Percentiles rank a stretch among this genome's conserved stretches.
phyloP scores from a whole-genome alignment of 1,284 basidiomycete genomes.

The Coriolopsis trogii region DNA sequence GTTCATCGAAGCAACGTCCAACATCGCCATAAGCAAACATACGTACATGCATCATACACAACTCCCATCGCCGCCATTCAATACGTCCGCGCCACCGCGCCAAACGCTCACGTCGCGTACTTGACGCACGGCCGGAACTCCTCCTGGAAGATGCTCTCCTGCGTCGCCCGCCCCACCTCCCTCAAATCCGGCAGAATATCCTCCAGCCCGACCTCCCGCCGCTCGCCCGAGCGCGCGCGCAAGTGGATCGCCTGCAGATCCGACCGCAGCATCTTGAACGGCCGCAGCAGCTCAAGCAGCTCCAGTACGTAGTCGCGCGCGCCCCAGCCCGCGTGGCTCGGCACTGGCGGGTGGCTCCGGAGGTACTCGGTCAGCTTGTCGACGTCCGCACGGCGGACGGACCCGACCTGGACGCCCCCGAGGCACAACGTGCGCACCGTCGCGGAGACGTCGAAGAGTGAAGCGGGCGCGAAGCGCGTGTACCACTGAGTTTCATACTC shows the following conservation, averaged over 20 bases:
- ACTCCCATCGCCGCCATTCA: background rate
- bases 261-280: slow-evolving; percentile 22
- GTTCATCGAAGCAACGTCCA: too few relatives aligned
- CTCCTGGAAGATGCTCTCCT: slow-evolving; percentile 25
- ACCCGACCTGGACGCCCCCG: slow-evolving; percentile 25
- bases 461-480: slow-evolving; percentile 16
- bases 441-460: slow-evolving; percentile 22
- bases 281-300: slow-evolving; percentile 23
- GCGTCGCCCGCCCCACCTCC: slow-evolving; percentile 22
- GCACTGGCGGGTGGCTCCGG: slow-evolving; percentile 21
- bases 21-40: too few relatives aligned
- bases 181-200: slow-evolving; percentile 20
- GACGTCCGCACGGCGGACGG: slow-evolving; percentile 21
- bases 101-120: slow-evolving; percentile 13
- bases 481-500: slow-evolving; percentile 21
- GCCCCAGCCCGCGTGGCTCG: slow-evolving; percentile 14
- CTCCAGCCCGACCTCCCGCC: slow-evolving; percentile 10
- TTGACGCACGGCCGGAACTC: slow-evolving; percentile 20
- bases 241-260: slow-evolving; percentile 16
- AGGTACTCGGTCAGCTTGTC: slow-evolving; percentile 23
- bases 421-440: slow-evolving; percentile 23
- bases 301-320: slow-evolving; percentile 26
- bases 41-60: too few relatives aligned
- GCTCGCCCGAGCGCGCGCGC: slow-evolving; percentile 2
- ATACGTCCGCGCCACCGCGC: background rate